A percentile compares a stretch with the other conserved stretches of the same genome.
These are phyloP conservation scores for Botrytis aclada DNA, from an alignment of 2,329 filamentous ascomycete species.

Conservation along the genomic window DNA sequence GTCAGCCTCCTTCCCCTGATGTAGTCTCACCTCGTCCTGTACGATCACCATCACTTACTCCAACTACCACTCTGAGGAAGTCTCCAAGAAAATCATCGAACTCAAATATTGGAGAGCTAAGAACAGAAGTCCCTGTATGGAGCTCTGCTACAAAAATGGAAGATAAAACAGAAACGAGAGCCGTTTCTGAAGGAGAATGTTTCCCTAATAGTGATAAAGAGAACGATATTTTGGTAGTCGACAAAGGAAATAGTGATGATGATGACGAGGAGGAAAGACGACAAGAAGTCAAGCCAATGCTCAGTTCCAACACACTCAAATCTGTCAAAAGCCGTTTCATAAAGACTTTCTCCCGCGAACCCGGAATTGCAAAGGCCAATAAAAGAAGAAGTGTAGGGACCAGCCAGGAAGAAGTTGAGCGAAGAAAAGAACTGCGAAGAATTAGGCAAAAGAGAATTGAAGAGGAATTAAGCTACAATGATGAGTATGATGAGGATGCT, in stretches of 20 bases:
- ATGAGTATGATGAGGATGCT: conserved; percentile 40
- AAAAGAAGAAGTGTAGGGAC: conserved; percentile 43
- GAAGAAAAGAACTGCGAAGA: conserved; percentile 54
- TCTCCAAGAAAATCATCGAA: conserved; percentile 22
- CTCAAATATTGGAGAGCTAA: neutral
- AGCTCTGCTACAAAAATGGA: conserved; percentile 22
- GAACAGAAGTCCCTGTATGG: conserved; percentile 20
- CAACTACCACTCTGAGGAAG: conserved; percentile 15
- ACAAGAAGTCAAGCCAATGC: conserved; percentile 40
- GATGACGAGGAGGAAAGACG: conserved; percentile 43
- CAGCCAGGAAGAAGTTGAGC: conserved; percentile 52
- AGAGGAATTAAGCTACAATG: conserved; percentile 52
- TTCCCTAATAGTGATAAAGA: conserved; percentile 24
- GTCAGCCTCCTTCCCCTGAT: conserved; percentile 36
- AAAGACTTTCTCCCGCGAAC: conserved; percentile 46
- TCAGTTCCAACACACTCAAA: conserved; percentile 43
- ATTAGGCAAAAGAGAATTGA: conserved; percentile 56
- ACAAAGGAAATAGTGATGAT: conserved; percentile 22
- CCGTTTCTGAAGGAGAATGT: conserved; percentile 31
- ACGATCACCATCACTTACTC: conserved; percentile 13
- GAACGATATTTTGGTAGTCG: conserved; percentile 43
- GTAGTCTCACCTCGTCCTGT: conserved; percentile 29
- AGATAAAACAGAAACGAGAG: conserved; percentile 28
- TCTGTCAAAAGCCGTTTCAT: conserved; percentile 42
- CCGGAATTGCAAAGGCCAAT: conserved; percentile 41